A percentile compares a stretch with the other conserved stretches of the same genome.
phyloP scores from a whole-genome alignment of 1,284 basidiomycete species.

The Fomitopsis palustris region DNA sequence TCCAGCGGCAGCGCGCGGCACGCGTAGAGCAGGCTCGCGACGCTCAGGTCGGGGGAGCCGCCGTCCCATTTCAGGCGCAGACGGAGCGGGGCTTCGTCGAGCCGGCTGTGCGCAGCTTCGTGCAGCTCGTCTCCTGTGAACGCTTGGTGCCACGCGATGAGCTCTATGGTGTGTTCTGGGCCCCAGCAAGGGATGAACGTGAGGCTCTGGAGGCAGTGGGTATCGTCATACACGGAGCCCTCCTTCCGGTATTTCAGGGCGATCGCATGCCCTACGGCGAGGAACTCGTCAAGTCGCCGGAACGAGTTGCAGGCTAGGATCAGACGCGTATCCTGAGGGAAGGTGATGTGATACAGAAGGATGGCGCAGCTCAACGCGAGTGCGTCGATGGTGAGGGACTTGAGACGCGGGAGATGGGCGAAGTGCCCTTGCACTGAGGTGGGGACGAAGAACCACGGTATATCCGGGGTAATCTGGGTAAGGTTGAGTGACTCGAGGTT shows the following conservation, averaged over 20 bases:
- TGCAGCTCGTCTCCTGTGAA: neutral
- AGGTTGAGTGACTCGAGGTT: conserved; percentile 4
- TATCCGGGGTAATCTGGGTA: conserved; percentile 2
- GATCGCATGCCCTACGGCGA: neutral
- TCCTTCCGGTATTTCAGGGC: neutral
- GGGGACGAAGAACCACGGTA: conserved; percentile 8
- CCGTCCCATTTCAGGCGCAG: conserved; percentile 1
- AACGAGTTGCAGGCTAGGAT: conserved; percentile 1
- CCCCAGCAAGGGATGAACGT: neutral
- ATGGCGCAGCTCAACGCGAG: conserved; percentile 3
- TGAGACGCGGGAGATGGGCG: conserved; percentile 2
- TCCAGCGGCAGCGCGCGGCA: conserved; percentile 4
- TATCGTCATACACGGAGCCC: neutral
- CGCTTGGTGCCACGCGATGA: neutral
- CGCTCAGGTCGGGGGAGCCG: neutral
- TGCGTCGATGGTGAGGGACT: conserved; percentile 3
- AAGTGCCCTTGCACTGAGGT: neutral
- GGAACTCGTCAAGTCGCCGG: conserved; percentile 4
- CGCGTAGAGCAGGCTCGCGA: neutral
- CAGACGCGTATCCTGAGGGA: conserved; percentile 2
- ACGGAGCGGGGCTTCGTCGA: neutral
- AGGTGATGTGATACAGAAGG: conserved; percentile 1
- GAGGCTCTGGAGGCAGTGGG: neutral
- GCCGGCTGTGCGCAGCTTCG: neutral
- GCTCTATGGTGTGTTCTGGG: neutral